These are phyloP conservation scores for Phytophthora aleatoria DNA, from an alignment of 352 stramenopile species.

Conservation along the genomic window DNA sequence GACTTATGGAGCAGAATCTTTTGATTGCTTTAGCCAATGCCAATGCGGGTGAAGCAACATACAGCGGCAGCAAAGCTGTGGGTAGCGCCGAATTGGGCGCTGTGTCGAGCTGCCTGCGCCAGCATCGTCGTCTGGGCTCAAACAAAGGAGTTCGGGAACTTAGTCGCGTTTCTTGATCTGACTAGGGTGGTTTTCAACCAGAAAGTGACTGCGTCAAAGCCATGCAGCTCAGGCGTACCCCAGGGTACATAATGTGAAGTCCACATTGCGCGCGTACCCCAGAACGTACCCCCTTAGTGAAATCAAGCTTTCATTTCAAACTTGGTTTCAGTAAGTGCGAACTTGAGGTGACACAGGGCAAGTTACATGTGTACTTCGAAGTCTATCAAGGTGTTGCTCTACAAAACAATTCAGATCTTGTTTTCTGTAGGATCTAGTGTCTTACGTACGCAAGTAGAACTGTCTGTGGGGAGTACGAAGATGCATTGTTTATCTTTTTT, in stretches of 20 bases:
- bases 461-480: no score
- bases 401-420: no score
- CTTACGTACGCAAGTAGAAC: no score
- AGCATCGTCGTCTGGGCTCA: constrained; percentile 38
- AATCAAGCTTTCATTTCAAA: background rate
- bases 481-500: no score
- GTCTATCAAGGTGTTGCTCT: no score
- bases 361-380: no score
- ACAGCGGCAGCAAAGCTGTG: constrained; percentile 29
- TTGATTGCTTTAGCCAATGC: no score
- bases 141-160: constrained; percentile 8
- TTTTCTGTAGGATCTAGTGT: no score
- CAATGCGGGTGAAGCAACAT: constrained; percentile 4
- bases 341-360: background rate
- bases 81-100: constrained; percentile 17
- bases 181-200: constrained; percentile 27
- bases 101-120: constrained; percentile 43
- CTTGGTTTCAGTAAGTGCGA: constrained; percentile 7
- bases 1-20: no score
- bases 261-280: constrained; percentile 6
- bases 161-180: constrained; percentile 28
- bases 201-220: constrained; percentile 46
- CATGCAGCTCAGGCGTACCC: constrained; percentile 25
- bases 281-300: constrained; percentile 17
- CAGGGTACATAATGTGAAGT: constrained; percentile 11